These are phyloP conservation scores for Euclidium syriacum DNA, from an alignment of 345 rosid species.

Conservation along the genomic window DNA sequence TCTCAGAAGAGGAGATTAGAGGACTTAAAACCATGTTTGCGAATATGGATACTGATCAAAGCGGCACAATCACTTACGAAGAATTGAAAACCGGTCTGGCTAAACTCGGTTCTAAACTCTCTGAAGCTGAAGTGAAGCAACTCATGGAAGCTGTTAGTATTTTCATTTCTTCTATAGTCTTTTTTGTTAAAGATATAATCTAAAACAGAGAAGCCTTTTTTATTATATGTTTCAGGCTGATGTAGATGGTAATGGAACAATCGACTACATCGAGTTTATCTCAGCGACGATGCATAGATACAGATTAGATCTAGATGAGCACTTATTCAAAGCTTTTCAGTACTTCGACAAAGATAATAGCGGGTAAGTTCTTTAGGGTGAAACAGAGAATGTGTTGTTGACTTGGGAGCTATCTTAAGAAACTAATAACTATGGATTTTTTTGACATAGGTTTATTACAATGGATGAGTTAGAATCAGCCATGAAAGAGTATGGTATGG, in stretches of 20 bases:
- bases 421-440: not conserved
- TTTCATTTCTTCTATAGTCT: not conserved
- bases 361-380: conserved; percentile 38
- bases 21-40: conserved; percentile 71
- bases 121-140: conserved; percentile 75
- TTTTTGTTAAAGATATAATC: not conserved
- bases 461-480: conserved; percentile 78
- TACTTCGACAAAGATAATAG: conserved; percentile 73
- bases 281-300: conserved; percentile 76
- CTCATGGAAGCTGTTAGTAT: conserved; percentile 82
- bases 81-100: conserved; percentile 65
- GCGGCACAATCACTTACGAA: conserved; percentile 78
- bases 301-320: conserved; percentile 61
- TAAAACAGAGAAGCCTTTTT: not conserved
- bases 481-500: conserved; percentile 79
- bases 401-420: not conserved
- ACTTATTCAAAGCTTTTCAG: conserved; percentile 70
- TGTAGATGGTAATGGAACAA: conserved; percentile 88
- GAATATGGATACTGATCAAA: conserved; percentile 76
- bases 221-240: conserved; percentile 42
- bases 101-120: conserved; percentile 62
- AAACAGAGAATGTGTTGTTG: not conserved
- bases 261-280: conserved; percentile 77
- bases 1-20: conserved; percentile 69
- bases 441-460: conserved; percentile 49